Base-by-base conservation (phyloP, 2,329 filamentous ascomycete genomes). In the Fusarium subtropicale region DNA sequence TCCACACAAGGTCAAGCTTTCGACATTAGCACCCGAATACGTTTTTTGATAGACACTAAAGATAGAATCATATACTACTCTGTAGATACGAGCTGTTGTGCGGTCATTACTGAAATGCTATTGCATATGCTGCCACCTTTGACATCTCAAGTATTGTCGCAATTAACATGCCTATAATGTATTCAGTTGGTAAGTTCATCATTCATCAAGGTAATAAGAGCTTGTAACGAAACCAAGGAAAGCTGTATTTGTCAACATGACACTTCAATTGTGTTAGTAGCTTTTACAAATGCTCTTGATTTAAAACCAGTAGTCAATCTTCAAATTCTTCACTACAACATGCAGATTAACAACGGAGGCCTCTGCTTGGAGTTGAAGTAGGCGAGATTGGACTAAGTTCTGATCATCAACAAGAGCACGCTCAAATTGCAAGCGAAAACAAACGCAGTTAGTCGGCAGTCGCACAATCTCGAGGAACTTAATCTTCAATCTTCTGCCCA, bases 1-100 rank as follows among this genome's bases (percentile, higher is more conserved):
- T 65, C 62, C 61, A 60, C 47, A 44, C 11, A 36, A 65, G 41
- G 47, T 65, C 36, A 12, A 30, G 36, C n/a, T 38, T 30, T 30
- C 10, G 13, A 60, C 26, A 52, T 31, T 33, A 46, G 13, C 51
- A 54, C 54, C 42, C 60, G 52, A 58, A 55, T 61, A 66, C 55
- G 47, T 53, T 41, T 30, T 34, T 44, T 26, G 20, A 30, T 46
- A 48, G 15, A n/a, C 10, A 6, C 13, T 26, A 28, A 7, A 41
- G 36, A 41, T 39, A 41, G 6, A 15, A 22, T 16, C 33, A 20
- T 41, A 38, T 22, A 22, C 20, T 22, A 22, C 20, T 22, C 20
- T 22, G 20, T 10, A 28, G 3, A 9, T 15, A 9, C 30, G 45
- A 52, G 48, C 24, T 30, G 42, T 15, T 20, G 13, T 24, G 31